Percentiles rank a stretch among this genome's conserved stretches.
Evolutionary conservation across 257 asterid species (phyloP).

Genomic region (Solanum okadae): DNA sequence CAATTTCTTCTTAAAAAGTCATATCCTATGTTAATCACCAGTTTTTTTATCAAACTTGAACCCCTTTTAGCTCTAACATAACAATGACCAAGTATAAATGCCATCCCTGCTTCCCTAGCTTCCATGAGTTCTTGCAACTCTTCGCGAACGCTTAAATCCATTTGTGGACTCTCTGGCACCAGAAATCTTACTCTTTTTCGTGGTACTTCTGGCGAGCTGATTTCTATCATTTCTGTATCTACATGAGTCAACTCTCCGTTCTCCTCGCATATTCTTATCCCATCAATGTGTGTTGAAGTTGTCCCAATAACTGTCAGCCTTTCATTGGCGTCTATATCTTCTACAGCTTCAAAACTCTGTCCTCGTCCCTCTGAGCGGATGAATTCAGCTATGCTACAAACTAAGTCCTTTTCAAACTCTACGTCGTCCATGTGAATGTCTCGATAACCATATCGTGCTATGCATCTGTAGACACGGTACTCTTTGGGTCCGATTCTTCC

Average conservation of each 20-base stretch:
- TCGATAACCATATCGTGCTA: conserved; percentile 83
- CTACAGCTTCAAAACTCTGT: not conserved
- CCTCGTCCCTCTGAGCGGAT: conserved; percentile 55
- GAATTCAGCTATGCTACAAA: conserved; percentile 76
- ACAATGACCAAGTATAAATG: conserved; percentile 71
- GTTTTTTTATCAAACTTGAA: conserved; percentile 56
- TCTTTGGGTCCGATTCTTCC: conserved; percentile 86
- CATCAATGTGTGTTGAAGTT: conserved; percentile 22
- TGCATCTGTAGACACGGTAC: conserved; percentile 62
- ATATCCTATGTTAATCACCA: conserved; percentile 55
- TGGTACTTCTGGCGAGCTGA: conserved; percentile 24
- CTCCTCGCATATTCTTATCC: conserved; percentile 30
- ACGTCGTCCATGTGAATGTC: conserved; percentile 69
- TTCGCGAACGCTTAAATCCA: conserved; percentile 23
- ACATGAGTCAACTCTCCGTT: conserved; percentile 15
- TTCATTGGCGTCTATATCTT: conserved; percentile 28
- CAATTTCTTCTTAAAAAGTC: conserved; percentile 85
- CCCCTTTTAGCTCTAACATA: conserved; percentile 80
- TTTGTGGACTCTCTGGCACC: conserved; percentile 49
- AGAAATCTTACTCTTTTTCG: conserved; percentile 65
- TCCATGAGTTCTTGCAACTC: conserved; percentile 72
- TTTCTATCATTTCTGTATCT: conserved; percentile 23
- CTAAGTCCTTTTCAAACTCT: conserved; percentile 75
- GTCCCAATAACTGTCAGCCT: conserved; percentile 78
- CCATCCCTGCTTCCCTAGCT: conserved; percentile 91